A percentile compares a stretch with the other conserved stretches of the same genome.
Evolutionary conservation across 1,284 basidiomycete species (phyloP).

Genomic region (Exobasidium rhododendri): DNA sequence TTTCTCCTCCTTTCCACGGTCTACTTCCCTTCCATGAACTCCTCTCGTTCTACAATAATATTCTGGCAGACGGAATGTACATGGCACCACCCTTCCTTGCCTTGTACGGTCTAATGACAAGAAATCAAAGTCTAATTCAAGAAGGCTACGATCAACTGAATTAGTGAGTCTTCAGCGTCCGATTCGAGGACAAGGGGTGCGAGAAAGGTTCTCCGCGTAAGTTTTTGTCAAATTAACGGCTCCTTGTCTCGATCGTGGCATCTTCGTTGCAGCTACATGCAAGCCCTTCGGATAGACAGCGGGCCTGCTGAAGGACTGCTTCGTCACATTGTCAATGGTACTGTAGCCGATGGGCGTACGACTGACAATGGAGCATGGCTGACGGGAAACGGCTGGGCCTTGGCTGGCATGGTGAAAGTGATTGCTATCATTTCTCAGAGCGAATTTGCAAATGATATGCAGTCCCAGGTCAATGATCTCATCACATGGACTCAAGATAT

Average conservation of each 20-base stretch:
- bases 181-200: not conserved
- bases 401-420: constrained; percentile 79
- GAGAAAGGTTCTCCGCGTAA: not conserved
- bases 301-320: constrained; percentile 57
- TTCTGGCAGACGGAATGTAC: constrained; percentile 60
- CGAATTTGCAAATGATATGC: constrained; percentile 59
- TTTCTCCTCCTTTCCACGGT: not conserved
- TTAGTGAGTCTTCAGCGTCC: constrained; percentile 50
- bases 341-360: constrained; percentile 43
- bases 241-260: not conserved
- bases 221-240: no score
- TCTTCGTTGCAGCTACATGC: constrained; percentile 61
- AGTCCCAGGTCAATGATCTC: constrained; percentile 64
- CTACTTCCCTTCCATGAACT: not conserved
- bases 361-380: constrained; percentile 59
- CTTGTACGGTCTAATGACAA: constrained; percentile 72
- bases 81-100: constrained; percentile 92
- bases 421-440: constrained; percentile 70
- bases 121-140: constrained; percentile 67
- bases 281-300: constrained; percentile 60
- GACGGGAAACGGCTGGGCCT: constrained; percentile 80
- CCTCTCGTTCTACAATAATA: not conserved
- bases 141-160: constrained; percentile 74
- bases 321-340: constrained; percentile 40
- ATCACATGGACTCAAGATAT: constrained; percentile 70